These are phyloP conservation scores for Hibiscus syriacus DNA, from an alignment of 345 rosid species.

Conservation along the genomic window DNA sequence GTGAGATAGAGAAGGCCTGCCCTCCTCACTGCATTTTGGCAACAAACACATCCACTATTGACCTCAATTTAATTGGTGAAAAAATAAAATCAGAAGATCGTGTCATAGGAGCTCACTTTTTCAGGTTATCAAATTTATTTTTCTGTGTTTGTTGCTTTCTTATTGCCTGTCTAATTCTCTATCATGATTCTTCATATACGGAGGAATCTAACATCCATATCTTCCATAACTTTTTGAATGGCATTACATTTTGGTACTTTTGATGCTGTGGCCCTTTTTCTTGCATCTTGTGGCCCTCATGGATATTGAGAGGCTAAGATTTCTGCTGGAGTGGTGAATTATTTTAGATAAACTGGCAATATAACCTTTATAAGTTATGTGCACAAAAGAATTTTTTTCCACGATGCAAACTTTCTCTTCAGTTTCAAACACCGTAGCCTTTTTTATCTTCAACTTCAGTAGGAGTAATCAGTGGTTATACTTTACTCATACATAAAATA, in stretches of 20 bases:
- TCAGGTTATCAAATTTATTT: constrained; percentile 46
- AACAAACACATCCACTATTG: constrained; percentile 82
- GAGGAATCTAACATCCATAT: background rate
- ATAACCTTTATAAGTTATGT: background rate
- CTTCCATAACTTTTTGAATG: too few species aligned
- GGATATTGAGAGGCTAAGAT: background rate
- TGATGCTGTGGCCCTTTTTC: background rate
- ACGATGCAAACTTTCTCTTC: background rate
- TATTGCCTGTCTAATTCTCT: background rate
- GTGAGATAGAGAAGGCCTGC: constrained; percentile 74
- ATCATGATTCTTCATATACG: background rate
- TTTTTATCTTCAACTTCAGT: background rate
- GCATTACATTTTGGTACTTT: background rate
- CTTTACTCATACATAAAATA: background rate
- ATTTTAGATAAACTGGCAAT: background rate
- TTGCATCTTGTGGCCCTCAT: background rate
- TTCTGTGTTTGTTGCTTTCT: background rate
- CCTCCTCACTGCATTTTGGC: constrained; percentile 88
- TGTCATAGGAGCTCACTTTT: constrained; percentile 91
- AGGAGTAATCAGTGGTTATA: background rate
- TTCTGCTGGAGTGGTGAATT: background rate
- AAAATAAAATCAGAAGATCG: constrained; percentile 75
- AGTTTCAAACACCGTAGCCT: background rate
- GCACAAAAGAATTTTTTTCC: background rate
- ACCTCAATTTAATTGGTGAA: constrained; percentile 67